Evolutionary conservation across 2,329 filamentous ascomycete genomes (phyloP), one percentile per base, ranked within the genome.

Genomic region (Pseudogymnoascus sp.): DNA sequence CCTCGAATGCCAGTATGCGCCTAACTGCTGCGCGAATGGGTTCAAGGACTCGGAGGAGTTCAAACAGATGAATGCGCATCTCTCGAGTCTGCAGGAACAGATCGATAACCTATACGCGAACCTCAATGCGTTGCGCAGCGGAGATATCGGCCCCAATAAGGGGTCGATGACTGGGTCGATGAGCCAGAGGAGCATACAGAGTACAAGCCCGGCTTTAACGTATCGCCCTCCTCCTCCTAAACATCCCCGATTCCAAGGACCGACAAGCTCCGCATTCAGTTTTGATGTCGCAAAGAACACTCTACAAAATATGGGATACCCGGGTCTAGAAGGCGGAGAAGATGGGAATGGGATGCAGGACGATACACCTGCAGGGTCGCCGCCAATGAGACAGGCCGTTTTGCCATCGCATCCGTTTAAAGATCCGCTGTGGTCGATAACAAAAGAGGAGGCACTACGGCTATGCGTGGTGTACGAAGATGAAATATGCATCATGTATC

Each of bases 21-120:
- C 85, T 12, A 87, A 87, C 70, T 87, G 86, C 73, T 87, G 84
- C 72, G 77, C 84, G 65, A 93, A 85, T 78, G 91, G 85, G 58
- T 92, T 96, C 81, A 95, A 93, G 75, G 93, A 97, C 70, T 92
- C 91, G 55, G 90, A 96, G 8, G 93, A 97, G 73, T 97, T 92
- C 79, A 90, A 87, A 71, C 83, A 87, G 38, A 91, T 97, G 86
- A 84, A 86, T 62, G 80, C 82, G 35, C 89, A 95, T 67, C 85
- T 97, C 64, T 78, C 79, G 9, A 82, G 83, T 7, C 81, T 97
- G 23, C 92, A 97, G 74, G 88, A 93, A 62, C 91, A 96, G 76
- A 89, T 97, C 70, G 87, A 90, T 64, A 83, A 83, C 66, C 82
- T 97, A 33, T 90, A 88, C 71, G 84, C 84, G 64, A 89, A 83